Percentiles rank a stretch among this genome's conserved stretches.
Conservation (phyloP, 441 rosid genomes). For the Adansonia grandidieri region DNA sequence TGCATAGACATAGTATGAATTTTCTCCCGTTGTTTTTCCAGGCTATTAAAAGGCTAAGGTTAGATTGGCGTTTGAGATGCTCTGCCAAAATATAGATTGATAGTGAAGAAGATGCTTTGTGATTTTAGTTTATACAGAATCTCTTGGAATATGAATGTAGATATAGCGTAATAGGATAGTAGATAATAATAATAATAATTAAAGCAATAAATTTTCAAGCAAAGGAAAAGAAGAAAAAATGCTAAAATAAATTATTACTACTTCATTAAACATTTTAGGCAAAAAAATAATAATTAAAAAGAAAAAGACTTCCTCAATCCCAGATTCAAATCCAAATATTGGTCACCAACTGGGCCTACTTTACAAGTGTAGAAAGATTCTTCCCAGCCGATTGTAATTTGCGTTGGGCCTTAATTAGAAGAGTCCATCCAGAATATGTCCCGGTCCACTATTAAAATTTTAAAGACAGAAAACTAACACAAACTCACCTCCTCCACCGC, state of each 20-base stretch:
- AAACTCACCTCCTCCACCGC: constrained; percentile 31
- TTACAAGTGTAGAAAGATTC: no score
- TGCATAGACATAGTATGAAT: constrained; percentile 26
- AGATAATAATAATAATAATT: neutral
- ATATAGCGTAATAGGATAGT: no score
- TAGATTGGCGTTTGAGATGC: neutral
- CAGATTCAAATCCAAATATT: no score
- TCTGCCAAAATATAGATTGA: no score
- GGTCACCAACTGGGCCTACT: no score
- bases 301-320: no score
- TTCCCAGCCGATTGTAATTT: neutral
- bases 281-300: neutral
- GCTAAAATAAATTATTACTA: neutral
- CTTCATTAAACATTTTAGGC: neutral
- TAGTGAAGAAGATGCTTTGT: no score
- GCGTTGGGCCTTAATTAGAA: neutral
- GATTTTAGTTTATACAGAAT: no score
- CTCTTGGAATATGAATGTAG: no score
- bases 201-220: neutral
- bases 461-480: neutral
- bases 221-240: neutral
- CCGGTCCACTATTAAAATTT: no score
- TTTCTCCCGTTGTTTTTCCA: neutral
- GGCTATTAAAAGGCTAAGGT: neutral
- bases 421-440: neutral